A percentile compares a stretch with the other conserved stretches of the same genome.
Conservation (phyloP, 345 rosid species). For the Eucalyptus pauciflora region DNA sequence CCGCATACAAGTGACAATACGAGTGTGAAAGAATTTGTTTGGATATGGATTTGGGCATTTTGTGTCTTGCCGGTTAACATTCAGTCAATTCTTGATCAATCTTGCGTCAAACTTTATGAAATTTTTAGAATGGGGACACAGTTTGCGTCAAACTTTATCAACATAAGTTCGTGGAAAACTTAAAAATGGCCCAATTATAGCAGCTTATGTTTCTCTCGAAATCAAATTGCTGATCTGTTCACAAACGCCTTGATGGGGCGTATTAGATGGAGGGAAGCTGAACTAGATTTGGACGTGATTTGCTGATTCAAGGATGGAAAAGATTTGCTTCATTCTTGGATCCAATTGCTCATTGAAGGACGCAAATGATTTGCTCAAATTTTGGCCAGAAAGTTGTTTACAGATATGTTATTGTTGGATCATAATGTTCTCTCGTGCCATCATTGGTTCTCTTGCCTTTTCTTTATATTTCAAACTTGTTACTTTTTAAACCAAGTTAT, state of each 20-base stretch:
- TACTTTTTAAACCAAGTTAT: not conserved
- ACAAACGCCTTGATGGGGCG: not conserved
- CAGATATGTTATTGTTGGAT: not conserved
- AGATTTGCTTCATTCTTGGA: not conserved
- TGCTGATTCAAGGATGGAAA: not conserved
- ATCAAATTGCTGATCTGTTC: not conserved
- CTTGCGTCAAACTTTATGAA: not conserved
- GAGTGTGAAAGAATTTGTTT: not conserved
- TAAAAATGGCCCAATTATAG: not conserved
- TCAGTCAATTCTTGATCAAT: not conserved
- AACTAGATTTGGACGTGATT: not conserved
- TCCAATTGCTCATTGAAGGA: not conserved
- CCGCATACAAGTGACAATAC: not conserved
- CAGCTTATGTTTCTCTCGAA: not conserved
- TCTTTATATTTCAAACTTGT: not conserved
- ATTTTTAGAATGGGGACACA: not conserved
- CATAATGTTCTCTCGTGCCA: not conserved
- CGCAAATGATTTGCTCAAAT: not conserved
- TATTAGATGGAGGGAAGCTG: not conserved
- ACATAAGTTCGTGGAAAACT: not conserved
- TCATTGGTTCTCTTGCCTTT: not conserved
- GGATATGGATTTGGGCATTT: not conserved
- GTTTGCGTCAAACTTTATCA: not conserved
- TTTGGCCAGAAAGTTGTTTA: not conserved
- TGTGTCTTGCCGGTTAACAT: not conserved